Percentiles rank a stretch among this genome's conserved stretches.
Conservation (phyloP, 1,284 basidiomycete genomes). For the Exsudoporus floridanus region DNA sequence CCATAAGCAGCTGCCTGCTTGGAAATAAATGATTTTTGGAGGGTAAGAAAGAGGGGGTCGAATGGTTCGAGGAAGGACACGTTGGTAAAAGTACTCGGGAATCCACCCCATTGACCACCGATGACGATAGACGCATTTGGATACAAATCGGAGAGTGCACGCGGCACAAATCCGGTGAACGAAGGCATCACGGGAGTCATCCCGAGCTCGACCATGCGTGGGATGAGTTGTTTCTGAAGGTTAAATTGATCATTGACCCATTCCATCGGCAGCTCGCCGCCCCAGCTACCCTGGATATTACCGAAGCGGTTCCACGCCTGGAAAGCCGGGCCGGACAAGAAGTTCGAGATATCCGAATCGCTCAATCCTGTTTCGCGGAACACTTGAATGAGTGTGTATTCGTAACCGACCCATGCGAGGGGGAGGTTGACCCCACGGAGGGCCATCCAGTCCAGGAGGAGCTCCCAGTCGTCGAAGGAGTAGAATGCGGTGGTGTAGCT, state of each 20-base stretch:
- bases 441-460: conserved; percentile 47
- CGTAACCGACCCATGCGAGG: conserved; percentile 45
- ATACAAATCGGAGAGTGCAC: conserved; percentile 32
- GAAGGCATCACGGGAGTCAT: conserved; percentile 47
- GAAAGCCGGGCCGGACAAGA: conserved; percentile 45
- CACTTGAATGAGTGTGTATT: conserved; percentile 39
- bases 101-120: conserved; percentile 40
- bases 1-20: conserved; percentile 44
- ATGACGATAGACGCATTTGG: conserved; percentile 41
- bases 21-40: conserved; percentile 43
- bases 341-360: conserved; percentile 38
- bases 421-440: conserved; percentile 46
- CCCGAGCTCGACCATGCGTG: conserved; percentile 45
- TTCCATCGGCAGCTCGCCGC: conserved; percentile 35
- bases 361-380: conserved; percentile 41
- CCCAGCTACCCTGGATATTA: conserved; percentile 46
- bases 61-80: conserved; percentile 45
- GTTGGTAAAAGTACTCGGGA: conserved; percentile 36
- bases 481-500: conserved; percentile 45
- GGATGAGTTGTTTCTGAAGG: conserved; percentile 40
- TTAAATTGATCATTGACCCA: conserved; percentile 43
- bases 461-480: conserved; percentile 42
- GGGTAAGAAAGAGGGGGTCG: conserved; percentile 38
- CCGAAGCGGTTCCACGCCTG: conserved; percentile 46
- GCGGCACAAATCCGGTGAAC: conserved; percentile 46